Evolutionary conservation across 352 stramenopile species (phyloP).

Genomic region (Poterioochromonas sp.): DNA sequence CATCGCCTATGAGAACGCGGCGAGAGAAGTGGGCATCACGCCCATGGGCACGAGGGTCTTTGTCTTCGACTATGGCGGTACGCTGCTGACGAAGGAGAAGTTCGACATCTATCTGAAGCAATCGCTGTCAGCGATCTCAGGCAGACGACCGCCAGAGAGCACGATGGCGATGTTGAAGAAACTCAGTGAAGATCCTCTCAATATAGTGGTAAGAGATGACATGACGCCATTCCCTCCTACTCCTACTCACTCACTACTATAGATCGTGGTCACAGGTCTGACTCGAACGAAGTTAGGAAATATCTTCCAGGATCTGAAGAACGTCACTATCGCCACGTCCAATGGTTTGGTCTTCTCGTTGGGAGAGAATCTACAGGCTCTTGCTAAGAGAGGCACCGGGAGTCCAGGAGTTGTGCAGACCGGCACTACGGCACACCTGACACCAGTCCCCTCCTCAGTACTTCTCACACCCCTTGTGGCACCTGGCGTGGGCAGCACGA

Average conservation of each 20-base stretch:
- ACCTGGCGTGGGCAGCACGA: no score
- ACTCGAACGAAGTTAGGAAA: conserved; percentile 74
- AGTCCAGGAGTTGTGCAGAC: neutral
- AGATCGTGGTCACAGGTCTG: conserved; percentile 77
- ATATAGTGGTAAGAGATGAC: conserved; percentile 76
- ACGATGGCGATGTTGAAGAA: conserved; percentile 74
- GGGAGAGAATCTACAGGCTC: conserved; percentile 22
- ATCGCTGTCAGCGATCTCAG: conserved; percentile 10
- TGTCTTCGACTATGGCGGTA: conserved; percentile 93
- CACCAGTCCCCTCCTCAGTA: no score
- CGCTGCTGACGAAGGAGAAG: conserved; percentile 75
- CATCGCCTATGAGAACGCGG: neutral
- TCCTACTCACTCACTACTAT: neutral
- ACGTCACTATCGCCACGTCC: conserved; percentile 80
- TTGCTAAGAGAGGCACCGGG: conserved; percentile 16
- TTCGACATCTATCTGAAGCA: conserved; percentile 22
- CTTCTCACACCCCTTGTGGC: no score
- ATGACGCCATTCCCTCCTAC: neutral
- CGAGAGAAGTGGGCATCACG: neutral
- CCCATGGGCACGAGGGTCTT: conserved; percentile 64
- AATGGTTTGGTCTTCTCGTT: conserved; percentile 88
- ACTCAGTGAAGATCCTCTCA: conserved; percentile 76
- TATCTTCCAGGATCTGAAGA: conserved; percentile 77
- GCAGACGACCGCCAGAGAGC: conserved; percentile 48
- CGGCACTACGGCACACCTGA: no score